Percentiles rank a stretch among this genome's conserved stretches.
These are phyloP conservation scores for Moniliophthora roreri DNA, from an alignment of 1,284 basidiomycete species.

Conservation along the genomic window DNA sequence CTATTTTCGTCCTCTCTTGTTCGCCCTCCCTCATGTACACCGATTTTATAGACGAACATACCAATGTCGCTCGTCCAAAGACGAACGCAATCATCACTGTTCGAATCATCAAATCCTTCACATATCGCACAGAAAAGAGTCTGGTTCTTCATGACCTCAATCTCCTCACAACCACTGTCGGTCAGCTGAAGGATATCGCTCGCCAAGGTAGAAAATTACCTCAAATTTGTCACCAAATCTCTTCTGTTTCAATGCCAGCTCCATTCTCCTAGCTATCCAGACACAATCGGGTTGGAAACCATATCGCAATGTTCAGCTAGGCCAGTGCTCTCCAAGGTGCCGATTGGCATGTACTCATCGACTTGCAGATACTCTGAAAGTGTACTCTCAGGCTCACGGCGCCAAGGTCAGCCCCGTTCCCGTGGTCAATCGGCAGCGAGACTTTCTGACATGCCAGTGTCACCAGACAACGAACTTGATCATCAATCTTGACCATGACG, in stretches of 20 bases:
- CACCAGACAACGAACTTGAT: constrained; percentile 88
- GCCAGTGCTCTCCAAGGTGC: constrained; percentile 36
- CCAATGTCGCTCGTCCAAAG: constrained; percentile 66
- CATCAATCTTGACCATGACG: constrained; percentile 93
- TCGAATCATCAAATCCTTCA: constrained; percentile 94
- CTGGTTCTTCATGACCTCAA: constrained; percentile 85
- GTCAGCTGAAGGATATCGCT: constrained; percentile 70
- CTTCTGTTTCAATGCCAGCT: constrained; percentile 10
- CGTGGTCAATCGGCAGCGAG: not conserved
- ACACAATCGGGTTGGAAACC: constrained; percentile 83
- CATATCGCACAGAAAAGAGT: constrained; percentile 87
- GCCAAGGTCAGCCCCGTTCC: constrained; percentile 65
- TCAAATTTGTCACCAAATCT: constrained; percentile 10
- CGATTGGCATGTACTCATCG: constrained; percentile 3
- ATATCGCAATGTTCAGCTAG: constrained; percentile 71
- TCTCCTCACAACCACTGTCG: constrained; percentile 76
- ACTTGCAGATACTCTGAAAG: constrained; percentile 81
- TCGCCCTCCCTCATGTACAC: constrained; percentile 29
- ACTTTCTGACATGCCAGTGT: not conserved
- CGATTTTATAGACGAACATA: constrained; percentile 54
- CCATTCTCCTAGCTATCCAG: constrained; percentile 54
- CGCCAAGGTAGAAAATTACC: constrained; percentile 50
- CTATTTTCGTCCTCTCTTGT: constrained; percentile 1
- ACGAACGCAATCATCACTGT: constrained; percentile 85
- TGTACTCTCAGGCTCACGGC: constrained; percentile 94